Conservation (phyloP, 768 basidiomycete genomes). For the Boletellus ananas region DNA sequence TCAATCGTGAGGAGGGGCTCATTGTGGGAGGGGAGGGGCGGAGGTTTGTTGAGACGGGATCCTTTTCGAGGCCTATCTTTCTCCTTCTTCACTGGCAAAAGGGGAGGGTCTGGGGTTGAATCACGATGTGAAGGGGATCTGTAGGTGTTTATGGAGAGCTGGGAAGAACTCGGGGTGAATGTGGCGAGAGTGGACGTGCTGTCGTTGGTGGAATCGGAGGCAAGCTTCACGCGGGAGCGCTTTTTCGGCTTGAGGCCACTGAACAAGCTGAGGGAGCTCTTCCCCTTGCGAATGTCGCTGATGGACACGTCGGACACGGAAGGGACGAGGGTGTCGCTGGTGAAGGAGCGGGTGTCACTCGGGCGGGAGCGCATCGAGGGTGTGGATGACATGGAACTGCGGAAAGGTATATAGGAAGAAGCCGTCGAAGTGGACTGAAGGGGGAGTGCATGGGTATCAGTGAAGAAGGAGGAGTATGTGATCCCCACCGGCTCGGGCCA, state of each 20-base stretch:
- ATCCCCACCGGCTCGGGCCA: constrained; percentile 19
- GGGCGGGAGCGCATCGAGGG: constrained; percentile 26
- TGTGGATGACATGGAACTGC: constrained; percentile 30
- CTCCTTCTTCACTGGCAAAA: constrained; percentile 27
- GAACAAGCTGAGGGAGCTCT: constrained; percentile 42
- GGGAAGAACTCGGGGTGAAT: constrained; percentile 38
- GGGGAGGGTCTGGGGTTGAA: constrained; percentile 5
- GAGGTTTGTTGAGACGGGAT: constrained; percentile 23
- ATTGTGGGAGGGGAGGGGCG: constrained; percentile 25
- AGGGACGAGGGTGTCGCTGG: constrained; percentile 26
- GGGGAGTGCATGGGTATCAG: constrained; percentile 10
- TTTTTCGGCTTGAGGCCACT: constrained; percentile 39
- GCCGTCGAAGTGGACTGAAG: constrained; percentile 12
- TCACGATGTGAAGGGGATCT: constrained; percentile 7
- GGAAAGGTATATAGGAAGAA: constrained; percentile 30
- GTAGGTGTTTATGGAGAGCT: constrained; percentile 22
- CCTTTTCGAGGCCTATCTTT: constrained; percentile 17
- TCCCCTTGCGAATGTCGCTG: constrained; percentile 41
- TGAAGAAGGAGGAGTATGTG: not conserved
- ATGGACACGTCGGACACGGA: constrained; percentile 36
- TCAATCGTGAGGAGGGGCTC: constrained; percentile 19
- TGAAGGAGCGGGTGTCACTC: constrained; percentile 28
- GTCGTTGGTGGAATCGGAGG: constrained; percentile 28
- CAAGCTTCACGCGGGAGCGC: constrained; percentile 39
- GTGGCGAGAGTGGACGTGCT: constrained; percentile 30